phyloP scores from a whole-genome alignment of 2,329 filamentous ascomycete species.

The Gliomastix tumulicola region DNA sequence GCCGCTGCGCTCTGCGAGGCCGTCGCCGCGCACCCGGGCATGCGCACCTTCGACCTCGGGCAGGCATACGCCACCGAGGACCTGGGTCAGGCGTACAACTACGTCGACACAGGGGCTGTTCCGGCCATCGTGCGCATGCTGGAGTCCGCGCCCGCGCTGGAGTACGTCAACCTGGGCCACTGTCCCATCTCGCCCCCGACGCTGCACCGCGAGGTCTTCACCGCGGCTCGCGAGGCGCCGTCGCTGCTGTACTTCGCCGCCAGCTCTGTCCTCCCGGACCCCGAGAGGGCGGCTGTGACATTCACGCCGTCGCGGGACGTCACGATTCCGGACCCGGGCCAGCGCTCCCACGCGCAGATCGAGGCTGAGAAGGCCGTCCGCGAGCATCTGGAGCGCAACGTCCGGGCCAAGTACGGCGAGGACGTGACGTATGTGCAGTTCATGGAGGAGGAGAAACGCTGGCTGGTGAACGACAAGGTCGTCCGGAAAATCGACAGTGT shows the following conservation, averaged over 20 bases:
- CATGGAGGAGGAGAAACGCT: constrained; percentile 27
- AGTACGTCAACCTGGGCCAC: constrained; percentile 34
- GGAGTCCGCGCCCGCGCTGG: constrained; percentile 18
- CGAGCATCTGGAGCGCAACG: constrained; percentile 20
- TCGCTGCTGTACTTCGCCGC: constrained; percentile 28
- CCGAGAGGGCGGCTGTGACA: constrained; percentile 8
- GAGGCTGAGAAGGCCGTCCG: constrained; percentile 18
- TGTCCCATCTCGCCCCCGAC: constrained; percentile 21
- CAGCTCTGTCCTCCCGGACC: constrained; percentile 25
- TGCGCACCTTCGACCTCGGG: constrained; percentile 33
- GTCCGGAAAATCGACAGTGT: constrained; percentile 35
- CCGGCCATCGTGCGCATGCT: constrained; percentile 25
- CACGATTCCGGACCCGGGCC: constrained; percentile 8
- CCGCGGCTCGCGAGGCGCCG: constrained; percentile 17
- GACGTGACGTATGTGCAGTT: constrained; percentile 20
- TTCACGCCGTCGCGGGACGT: constrained; percentile 20
- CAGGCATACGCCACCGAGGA: constrained; percentile 40
- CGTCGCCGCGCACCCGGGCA: constrained; percentile 20
- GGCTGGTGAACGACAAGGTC: constrained; percentile 30
- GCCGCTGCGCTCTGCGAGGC: constrained; percentile 27
- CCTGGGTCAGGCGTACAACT: constrained; percentile 37
- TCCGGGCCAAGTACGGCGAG: constrained; percentile 20
- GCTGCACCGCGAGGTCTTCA: constrained; percentile 15
- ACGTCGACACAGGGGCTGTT: constrained; percentile 29
- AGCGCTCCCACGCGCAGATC: constrained; percentile 14